Percentiles rank a stretch among this genome's conserved stretches.
These are phyloP conservation scores for Nepenthes gracilis DNA, from an alignment of 148 eudicot species.

Conservation along the genomic window DNA sequence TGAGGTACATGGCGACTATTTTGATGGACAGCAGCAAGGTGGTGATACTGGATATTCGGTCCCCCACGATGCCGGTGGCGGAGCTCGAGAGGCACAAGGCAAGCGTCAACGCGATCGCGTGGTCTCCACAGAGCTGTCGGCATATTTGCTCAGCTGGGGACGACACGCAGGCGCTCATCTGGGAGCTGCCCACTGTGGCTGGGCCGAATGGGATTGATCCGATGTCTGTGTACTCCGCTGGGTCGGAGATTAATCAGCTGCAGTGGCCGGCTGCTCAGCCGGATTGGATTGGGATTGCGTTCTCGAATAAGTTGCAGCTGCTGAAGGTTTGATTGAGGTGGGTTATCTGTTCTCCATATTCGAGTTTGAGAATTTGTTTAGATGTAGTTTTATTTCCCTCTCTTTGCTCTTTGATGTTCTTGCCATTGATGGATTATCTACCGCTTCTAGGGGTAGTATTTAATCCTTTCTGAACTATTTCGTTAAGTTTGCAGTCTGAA, in stretches of 20 bases:
- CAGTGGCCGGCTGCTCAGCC: conserved; percentile 90
- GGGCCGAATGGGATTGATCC: conserved; percentile 83
- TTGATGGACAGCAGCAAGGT: conserved; percentile 90
- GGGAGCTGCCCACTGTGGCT: conserved; percentile 71
- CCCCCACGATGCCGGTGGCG: conserved; percentile 84
- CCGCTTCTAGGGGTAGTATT: no score
- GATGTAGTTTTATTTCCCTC: no score
- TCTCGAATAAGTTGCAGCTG: conserved; percentile 69
- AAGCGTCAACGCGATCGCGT: conserved; percentile 79
- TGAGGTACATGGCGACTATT: conserved; percentile 85
- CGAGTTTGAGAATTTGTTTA: no score
- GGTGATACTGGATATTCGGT: conserved; percentile 76
- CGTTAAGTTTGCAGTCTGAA: no score
- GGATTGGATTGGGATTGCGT: conserved; percentile 83
- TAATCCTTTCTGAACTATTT: no score
- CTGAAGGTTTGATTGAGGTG: conserved; percentile 42
- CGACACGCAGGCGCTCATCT: conserved; percentile 71
- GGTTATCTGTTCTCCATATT: no score
- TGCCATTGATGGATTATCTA: no score
- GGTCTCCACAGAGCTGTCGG: conserved; percentile 80
- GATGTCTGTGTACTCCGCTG: conserved; percentile 51
- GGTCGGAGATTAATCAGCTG: conserved; percentile 84
- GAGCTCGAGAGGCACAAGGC: conserved; percentile 83
- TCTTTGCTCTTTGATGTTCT: no score
- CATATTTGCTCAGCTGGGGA: conserved; percentile 90